These are phyloP conservation scores for Fusarium continuum DNA, from an alignment of 2,329 filamentous ascomycete genomes.

Conservation along the genomic window DNA sequence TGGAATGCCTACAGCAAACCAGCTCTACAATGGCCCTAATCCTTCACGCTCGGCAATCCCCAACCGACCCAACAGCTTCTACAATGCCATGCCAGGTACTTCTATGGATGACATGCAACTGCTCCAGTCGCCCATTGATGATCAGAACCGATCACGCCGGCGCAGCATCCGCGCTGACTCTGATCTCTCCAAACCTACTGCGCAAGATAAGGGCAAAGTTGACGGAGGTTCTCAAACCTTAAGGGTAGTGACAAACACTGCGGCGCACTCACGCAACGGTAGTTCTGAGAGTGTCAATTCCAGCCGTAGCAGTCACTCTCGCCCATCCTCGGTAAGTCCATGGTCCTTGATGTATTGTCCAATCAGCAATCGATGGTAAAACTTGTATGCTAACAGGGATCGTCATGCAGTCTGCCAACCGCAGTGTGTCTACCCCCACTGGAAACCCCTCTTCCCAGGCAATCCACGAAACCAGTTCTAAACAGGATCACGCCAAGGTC, in stretches of 20 bases:
- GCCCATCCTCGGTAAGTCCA: constrained; percentile 71
- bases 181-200: constrained; percentile 32
- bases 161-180: constrained; percentile 77
- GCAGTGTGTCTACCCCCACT: constrained; percentile 63
- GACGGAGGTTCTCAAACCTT: constrained; percentile 55
- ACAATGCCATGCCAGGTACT: constrained; percentile 57
- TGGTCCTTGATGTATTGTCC: constrained; percentile 49
- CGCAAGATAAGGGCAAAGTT: constrained; percentile 38
- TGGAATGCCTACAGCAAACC: constrained; percentile 42
- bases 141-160: constrained; percentile 79
- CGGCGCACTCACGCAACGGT: constrained; percentile 57
- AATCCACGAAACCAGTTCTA: constrained; percentile 58
- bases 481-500: constrained; percentile 65
- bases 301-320: constrained; percentile 66
- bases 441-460: constrained; percentile 61
- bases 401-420: constrained; percentile 66
- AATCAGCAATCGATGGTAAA: constrained; percentile 53
- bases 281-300: constrained; percentile 74
- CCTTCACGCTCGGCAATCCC: constrained; percentile 49
- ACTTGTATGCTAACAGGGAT: constrained; percentile 58
- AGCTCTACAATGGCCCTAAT: constrained; percentile 45
- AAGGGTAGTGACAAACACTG: constrained; percentile 47
- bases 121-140: constrained; percentile 67
- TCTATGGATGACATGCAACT: constrained; percentile 76
- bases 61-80: constrained; percentile 63